Evolutionary conservation across 495 filamentous ascomycete genomes (phyloP), one percentile per base, ranked within the genome.

Genomic region (Penicillium paxilli): DNA sequence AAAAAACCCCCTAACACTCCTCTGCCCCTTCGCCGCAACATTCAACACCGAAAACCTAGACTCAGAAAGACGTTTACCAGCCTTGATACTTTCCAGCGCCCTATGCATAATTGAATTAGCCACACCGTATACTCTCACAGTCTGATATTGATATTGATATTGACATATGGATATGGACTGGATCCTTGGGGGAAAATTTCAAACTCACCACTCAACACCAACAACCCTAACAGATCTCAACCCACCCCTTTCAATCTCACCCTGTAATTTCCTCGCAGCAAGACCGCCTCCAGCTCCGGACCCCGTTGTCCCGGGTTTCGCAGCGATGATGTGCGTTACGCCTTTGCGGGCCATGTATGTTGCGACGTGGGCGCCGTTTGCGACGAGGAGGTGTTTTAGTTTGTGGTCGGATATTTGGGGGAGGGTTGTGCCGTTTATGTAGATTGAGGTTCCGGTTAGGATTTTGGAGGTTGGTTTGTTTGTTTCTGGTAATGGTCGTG

Each of bases 251-350:
- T 68, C 63, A 48, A 96, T 87, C 69, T 96, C 92, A 65, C 83
- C 88, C 65, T 98, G 87, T 17, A 96, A 68, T 71, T 98, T 98
- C 32, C 80, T 75, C 9, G 81, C 90, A 2, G 91, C 82, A 9
- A 98, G 74, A 0, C 91, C 92, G 24, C 92, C 92, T 0, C 91
- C 92, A 7, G 78, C 80, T 11, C 87, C 85, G 17, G 56, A 60
- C 16, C 70, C 72, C 25, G 53, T 47, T 16, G 55, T 54, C 9
- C 54, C 62, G 22, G 84, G 81, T 44, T 66, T 77, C 2, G 88
- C 91, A 14, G 97, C 60, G 47, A 98, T 87, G 52, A 97, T 87
- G 69, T 98, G 94, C 9, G 92, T 95, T 32, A 96, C 89, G 30
- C 78, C 77, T 19, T 84, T 80, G 9, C 90, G 81, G 5, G 83